A percentile compares a stretch with the other conserved stretches of the same genome.
These are phyloP conservation scores for Lecanicillium sp. DNA, from an alignment of 2,329 filamentous ascomycete genomes.

Conservation along the genomic window DNA sequence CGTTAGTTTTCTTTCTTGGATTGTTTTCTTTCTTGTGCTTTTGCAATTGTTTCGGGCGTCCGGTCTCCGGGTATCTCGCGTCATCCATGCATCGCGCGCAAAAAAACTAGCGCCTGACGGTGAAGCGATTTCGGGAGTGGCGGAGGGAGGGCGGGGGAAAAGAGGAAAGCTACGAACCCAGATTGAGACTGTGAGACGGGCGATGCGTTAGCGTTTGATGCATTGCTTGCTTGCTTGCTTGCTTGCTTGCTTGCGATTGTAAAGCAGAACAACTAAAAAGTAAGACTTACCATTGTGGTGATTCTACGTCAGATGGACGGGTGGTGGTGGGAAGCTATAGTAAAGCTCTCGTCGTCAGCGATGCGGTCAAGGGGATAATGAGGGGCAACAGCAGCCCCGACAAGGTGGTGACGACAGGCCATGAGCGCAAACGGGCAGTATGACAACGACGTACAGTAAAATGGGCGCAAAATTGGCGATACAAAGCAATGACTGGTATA, in stretches of 20 bases:
- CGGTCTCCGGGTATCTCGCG: background rate
- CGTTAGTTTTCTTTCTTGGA: conserved; percentile 1
- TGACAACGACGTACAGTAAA: background rate
- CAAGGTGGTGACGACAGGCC: too few relatives aligned
- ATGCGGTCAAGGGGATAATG: background rate
- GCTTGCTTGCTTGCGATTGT: background rate
- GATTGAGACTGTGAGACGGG: conserved; percentile 50
- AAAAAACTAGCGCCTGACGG: conserved; percentile 3
- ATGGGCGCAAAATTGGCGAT: too few relatives aligned
- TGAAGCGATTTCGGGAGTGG: conserved; percentile 7
- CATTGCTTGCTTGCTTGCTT: background rate
- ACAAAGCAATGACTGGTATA: background rate
- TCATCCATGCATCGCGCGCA: background rate
- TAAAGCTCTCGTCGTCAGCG: background rate
- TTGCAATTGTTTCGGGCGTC: background rate
- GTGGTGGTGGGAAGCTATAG: conserved; percentile 4
- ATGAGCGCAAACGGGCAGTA: too few relatives aligned
- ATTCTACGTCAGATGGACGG: background rate
- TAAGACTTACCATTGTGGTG: conserved; percentile 9
- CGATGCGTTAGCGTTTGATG: background rate
- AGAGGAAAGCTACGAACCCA: conserved; percentile 45
- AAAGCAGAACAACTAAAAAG: background rate
- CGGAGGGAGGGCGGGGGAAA: conserved; percentile 12
- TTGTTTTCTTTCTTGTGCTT: background rate
- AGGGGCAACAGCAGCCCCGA: too few relatives aligned